Conservation (phyloP, 768 basidiomycete species). For the Hypholoma sublateritium region DNA sequence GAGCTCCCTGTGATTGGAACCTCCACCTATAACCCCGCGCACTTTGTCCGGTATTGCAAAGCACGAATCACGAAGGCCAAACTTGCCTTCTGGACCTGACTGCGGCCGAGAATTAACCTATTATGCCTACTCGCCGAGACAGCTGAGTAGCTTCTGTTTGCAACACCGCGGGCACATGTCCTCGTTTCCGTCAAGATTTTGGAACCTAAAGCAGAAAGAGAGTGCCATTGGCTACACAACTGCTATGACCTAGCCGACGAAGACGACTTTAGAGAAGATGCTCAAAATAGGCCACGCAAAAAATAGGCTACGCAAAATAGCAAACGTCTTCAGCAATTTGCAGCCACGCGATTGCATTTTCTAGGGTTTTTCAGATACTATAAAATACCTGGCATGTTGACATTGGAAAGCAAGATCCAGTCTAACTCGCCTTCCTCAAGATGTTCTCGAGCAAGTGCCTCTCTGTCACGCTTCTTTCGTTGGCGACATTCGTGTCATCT, state of each 20-base stretch:
- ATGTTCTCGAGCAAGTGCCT: constrained; percentile 23
- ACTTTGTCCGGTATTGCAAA: not conserved
- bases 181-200: too few species aligned
- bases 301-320: not conserved
- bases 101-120: too few species aligned
- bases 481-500: constrained; percentile 19
- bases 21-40: not conserved
- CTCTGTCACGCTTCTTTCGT: constrained; percentile 18
- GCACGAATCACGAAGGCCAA: too few species aligned
- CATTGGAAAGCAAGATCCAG: not conserved
- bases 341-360: not conserved
- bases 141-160: too few species aligned
- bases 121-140: too few species aligned
- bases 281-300: not conserved
- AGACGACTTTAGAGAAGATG: too few species aligned
- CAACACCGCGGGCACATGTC: not conserved
- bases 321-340: not conserved
- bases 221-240: constrained; percentile 1
- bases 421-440: constrained; percentile 4
- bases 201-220: not conserved
- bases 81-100: too few species aligned
- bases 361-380: not conserved
- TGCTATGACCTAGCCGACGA: not conserved
- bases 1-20: not conserved
- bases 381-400: not conserved